These are phyloP conservation scores for Curvularia spicifera DNA, from an alignment of 2,329 filamentous ascomycete genomes.

Conservation along the genomic window DNA sequence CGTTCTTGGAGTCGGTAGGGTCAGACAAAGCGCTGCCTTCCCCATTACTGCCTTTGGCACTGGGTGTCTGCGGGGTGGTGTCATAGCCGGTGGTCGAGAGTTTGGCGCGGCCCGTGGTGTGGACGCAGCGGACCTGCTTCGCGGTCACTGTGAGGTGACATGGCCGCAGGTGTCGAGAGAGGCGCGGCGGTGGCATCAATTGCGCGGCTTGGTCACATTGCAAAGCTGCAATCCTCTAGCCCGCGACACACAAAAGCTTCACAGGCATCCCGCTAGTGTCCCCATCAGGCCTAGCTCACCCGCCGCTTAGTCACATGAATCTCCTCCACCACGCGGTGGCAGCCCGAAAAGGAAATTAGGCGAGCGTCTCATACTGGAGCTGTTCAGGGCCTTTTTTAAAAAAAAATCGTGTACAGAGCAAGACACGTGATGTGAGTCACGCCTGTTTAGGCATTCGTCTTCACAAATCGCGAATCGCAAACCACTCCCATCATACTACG, in stretches of 20 bases:
- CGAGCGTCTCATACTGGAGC: neutral
- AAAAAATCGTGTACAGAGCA: neutral
- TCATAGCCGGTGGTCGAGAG: slow-evolving; percentile 21
- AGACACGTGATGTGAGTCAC: slow-evolving; percentile 16
- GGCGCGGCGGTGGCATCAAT: slow-evolving; percentile 56
- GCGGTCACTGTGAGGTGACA: slow-evolving; percentile 52
- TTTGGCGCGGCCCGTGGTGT: slow-evolving; percentile 25
- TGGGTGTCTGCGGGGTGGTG: slow-evolving; percentile 8
- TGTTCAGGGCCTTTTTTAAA: neutral
- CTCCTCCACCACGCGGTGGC: slow-evolving; percentile 18
- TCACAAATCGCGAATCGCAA: neutral
- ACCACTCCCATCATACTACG: slow-evolving; percentile 1
- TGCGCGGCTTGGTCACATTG: slow-evolving; percentile 43
- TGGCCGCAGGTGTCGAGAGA: slow-evolving; percentile 52
- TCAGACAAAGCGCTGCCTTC: neutral
- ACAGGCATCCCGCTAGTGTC: slow-evolving; percentile 14
- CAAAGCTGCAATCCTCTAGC: slow-evolving; percentile 25
- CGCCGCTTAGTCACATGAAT: slow-evolving; percentile 31
- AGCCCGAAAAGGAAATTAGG: slow-evolving; percentile 6
- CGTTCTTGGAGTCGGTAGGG: neutral
- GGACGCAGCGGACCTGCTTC: slow-evolving; percentile 43
- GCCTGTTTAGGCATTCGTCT: neutral
- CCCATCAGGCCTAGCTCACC: slow-evolving; percentile 16
- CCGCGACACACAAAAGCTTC: slow-evolving; percentile 27
- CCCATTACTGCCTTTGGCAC: slow-evolving; percentile 1